Percentiles rank a stretch among this genome's conserved stretches.
phyloP scores from a whole-genome alignment of 805 yeast genomes.

The Wickerhamomyces chaumierensis region DNA sequence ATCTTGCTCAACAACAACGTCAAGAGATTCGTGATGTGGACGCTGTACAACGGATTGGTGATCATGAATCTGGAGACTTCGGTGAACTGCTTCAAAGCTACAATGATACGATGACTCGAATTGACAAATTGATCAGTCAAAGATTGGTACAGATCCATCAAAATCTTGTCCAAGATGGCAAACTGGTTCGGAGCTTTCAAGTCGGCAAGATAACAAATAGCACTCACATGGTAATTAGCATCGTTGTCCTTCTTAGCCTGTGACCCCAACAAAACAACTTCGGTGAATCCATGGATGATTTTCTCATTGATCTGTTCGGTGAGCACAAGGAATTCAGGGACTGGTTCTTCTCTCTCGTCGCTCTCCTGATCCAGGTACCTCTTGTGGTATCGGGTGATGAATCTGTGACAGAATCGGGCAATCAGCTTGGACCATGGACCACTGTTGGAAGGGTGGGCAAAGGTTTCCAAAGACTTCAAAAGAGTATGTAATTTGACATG shows the following conservation, averaged over 20 bases:
- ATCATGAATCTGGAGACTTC: constrained; percentile 61
- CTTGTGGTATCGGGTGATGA: constrained; percentile 49
- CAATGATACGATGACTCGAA: constrained; percentile 69
- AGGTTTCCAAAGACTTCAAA: constrained; percentile 64
- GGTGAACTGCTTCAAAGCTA: constrained; percentile 59
- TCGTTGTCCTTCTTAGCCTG: constrained; percentile 58
- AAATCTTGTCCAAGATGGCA: constrained; percentile 37
- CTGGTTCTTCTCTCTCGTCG: constrained; percentile 13
- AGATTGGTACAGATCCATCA: constrained; percentile 71
- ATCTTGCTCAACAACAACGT: constrained; percentile 67
- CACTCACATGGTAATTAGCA: constrained; percentile 44
- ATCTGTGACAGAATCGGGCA: constrained; percentile 49
- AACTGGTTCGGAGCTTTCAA: constrained; percentile 35
- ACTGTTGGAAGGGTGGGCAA: constrained; percentile 84
- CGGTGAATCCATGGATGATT: constrained; percentile 33
- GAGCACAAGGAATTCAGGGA: constrained; percentile 18
- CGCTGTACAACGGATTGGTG: constrained; percentile 47
- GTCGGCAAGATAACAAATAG: constrained; percentile 48
- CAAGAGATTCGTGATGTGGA: constrained; percentile 69
- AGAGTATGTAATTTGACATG: constrained; percentile 42
- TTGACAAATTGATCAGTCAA: constrained; percentile 50
- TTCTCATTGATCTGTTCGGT: constrained; percentile 23
- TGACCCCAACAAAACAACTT: constrained; percentile 52
- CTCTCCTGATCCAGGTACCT: constrained; percentile 39
- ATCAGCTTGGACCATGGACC: constrained; percentile 80